Base-by-base conservation (phyloP, 371 early-diverging fungal species). In the Rhizomucor miehei region DNA sequence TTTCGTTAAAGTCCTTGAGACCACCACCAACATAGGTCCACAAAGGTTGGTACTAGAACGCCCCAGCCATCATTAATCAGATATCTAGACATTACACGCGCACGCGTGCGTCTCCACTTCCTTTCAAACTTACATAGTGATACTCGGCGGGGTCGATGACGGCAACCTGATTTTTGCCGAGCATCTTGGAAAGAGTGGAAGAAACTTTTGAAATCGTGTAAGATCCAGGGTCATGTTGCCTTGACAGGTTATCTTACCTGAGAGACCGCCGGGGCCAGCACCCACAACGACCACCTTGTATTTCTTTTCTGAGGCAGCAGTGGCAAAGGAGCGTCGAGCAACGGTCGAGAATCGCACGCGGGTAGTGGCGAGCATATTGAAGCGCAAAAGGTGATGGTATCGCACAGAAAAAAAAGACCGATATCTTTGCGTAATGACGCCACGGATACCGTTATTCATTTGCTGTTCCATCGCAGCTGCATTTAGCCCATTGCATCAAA, bases 1-100 rank as follows among this genome's bases (percentile, higher is more conserved):
- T 84, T 35, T 90, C 89, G 3, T 57, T 64, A 43, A 92, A 82
- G 25, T 85, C 56, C 77, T 94, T 94, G 54, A 93, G 69, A 17
- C 94, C 94, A 52, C 82, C 91, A 51, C 94, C 93, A 51, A 94
- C 91, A 80, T 89, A 89, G 5, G 92, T 91, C 86, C 91, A 94
- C 49, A 94, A 66, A 34, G 93, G 92, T 77, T 93, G 94, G 66
- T 94, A 91, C 85, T 87, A 57, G 21, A 21, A 6, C 23, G 9
- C 34, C 14, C 6, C 24, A 8, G 29, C 8, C 29, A 29, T 29
- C 29, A 29, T 29, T 29, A 29, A 29, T n/a, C n/a, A n/a, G n/a
- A n/a, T n/a, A n/a, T n/a, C n/a, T n/a, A n/a, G n/a, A n/a, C n/a
- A n/a, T n/a, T n/a, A n/a, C n/a, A n/a, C n/a, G n/a, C n/a, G n/a